Conservation (phyloP, 1,284 basidiomycete species). For the Papiliotrema terrestris region DNA sequence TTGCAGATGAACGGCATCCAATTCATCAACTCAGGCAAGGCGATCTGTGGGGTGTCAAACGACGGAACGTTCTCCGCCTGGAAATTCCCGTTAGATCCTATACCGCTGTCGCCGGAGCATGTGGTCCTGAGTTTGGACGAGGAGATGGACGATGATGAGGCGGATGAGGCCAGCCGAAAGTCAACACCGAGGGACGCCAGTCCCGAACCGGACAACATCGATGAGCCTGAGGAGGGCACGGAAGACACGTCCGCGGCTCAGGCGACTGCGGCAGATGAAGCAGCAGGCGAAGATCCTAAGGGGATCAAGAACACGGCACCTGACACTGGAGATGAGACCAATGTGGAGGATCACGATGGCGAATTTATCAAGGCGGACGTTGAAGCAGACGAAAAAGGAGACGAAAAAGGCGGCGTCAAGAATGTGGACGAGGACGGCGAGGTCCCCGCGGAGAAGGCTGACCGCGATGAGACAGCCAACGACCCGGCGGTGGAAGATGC, state of each 20-base stretch:
- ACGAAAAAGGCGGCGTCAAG: neutral
- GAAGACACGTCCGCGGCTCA: slow-evolving; percentile 1
- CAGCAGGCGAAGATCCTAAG: neutral
- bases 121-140: slow-evolving; percentile 4
- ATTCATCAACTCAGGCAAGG: slow-evolving; percentile 33
- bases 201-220: slow-evolving; percentile 1
- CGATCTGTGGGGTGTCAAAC: slow-evolving; percentile 38
- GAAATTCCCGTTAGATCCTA: slow-evolving; percentile 29
- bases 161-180: slow-evolving; percentile 6
- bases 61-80: slow-evolving; percentile 41
- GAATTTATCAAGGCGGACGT: neutral
- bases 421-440: neutral
- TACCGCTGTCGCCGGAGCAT: neutral
- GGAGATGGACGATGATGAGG: slow-evolving; percentile 6
- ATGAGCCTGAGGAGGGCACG: neutral
- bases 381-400: neutral
- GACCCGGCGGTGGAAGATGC: neutral
- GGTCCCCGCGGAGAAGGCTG: neutral
- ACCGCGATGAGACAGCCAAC: neutral
- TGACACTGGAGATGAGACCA: neutral
- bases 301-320: too few relatives aligned
- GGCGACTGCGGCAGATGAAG: neutral
- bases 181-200: slow-evolving; percentile 14
- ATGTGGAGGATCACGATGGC: neutral
- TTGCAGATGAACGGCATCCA: slow-evolving; percentile 40